phyloP scores from a whole-genome alignment of 306 rosid genomes.

The Ormosia semicastrata region DNA sequence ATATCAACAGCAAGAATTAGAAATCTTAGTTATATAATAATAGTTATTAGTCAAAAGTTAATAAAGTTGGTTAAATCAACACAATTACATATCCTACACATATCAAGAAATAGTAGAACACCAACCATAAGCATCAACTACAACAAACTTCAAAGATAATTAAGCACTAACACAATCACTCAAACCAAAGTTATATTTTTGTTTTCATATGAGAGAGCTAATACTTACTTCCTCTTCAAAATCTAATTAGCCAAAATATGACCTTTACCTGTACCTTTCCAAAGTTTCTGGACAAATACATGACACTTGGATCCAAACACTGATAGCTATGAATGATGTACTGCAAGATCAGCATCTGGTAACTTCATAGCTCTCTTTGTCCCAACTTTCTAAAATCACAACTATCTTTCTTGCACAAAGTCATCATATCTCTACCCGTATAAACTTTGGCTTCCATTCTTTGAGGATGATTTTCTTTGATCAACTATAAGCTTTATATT shows the following conservation, averaged over 20 bases:
- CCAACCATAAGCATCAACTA: constrained; percentile 27
- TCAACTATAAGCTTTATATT: constrained; percentile 98
- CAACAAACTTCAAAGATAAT: constrained; percentile 27
- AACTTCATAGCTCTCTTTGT: constrained; percentile 96
- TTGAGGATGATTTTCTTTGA: constrained; percentile 97
- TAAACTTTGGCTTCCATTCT: constrained; percentile 87
- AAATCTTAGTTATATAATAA: not conserved
- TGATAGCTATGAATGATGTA: constrained; percentile 77
- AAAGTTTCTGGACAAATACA: constrained; percentile 80
- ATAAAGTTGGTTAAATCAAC: constrained; percentile 9
- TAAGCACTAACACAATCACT: constrained; percentile 25
- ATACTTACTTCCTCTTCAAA: constrained; percentile 62
- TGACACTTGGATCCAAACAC: constrained; percentile 82
- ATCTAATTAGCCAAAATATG: constrained; percentile 65
- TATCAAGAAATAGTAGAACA: not conserved
- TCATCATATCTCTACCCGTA: constrained; percentile 84
- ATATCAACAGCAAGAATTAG: constrained; percentile 10
- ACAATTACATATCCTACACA: not conserved
- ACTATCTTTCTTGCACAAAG: constrained; percentile 89
- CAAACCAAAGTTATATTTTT: constrained; percentile 17
- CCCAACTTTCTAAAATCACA: constrained; percentile 87
- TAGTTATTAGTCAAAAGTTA: not conserved
- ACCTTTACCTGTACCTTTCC: constrained; percentile 95
- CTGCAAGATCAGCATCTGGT: constrained; percentile 90
- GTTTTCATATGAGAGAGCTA: constrained; percentile 23